Base-by-base conservation (phyloP, 169 alveolate genomes). In the Theileria equi region DNA sequence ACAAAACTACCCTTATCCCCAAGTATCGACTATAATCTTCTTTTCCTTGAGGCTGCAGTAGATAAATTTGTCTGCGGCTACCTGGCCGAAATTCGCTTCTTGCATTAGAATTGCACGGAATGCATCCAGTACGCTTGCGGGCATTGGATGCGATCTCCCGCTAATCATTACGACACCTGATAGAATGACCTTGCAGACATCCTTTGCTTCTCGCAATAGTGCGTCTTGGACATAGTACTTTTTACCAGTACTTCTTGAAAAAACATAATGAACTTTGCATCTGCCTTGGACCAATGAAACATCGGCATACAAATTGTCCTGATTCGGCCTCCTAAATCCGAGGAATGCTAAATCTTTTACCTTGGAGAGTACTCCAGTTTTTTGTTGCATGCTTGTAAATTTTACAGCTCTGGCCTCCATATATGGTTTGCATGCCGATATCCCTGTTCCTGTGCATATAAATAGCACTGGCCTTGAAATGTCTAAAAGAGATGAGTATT, bases 71-170 rank as follows among this genome's bases (percentile, higher is more conserved):
- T 58, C 66, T 11, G 70, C 73, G 4, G 80, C 72, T 16, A 48
- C 55, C n/a, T 13, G 13, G 7, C 80, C 64, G 48, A 65, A 65
- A 0, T 63, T 58, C 16, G 85, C 71, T 26, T 57, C 65, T 53
- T 61, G 58, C 34, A 54, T 66, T 17, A 76, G 72, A 31, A 76
- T 25, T 26, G 48, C 54, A 32, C 23, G 2, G 17, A 76, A 68
- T 0, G 64, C 10, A 48, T 76, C 73, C 45, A 65, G 19, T 1
- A 76, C 74, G 64, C 61, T 58, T 36, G 61, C 52, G 13, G 85
- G 85, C 85, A 76, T 76, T 13, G 85, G 85, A 44, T 76, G 80
- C n/a, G 85, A 76, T 36, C 62, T 74, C 26, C 85, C 85, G 6
- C 78, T 16, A 13, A 76, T 55, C 17, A 76, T n/a, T 7, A 76